Conservation (phyloP, 352 stramenopile species). For the Pythium phragmitis region DNA sequence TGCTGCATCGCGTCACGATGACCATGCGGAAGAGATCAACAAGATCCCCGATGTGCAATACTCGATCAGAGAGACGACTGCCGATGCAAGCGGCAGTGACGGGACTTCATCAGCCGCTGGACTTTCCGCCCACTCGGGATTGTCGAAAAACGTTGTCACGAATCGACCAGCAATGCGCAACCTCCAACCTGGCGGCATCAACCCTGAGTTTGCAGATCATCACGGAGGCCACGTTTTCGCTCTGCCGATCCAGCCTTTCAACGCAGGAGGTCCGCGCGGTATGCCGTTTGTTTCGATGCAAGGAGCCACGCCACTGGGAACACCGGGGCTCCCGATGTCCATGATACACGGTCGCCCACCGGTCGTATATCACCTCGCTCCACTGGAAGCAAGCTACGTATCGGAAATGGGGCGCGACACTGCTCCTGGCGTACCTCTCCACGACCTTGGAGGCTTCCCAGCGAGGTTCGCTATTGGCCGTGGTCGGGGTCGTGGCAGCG, state of each 20-base stretch:
- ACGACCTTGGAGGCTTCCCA: not conserved
- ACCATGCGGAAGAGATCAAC: conserved; percentile 1
- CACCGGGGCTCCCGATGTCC: not conserved
- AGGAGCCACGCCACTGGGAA: not conserved
- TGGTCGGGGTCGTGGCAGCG: conserved; percentile 7
- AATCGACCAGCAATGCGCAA: conserved; percentile 20
- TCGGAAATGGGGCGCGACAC: not conserved
- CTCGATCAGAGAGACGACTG: conserved; percentile 16
- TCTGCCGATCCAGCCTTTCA: conserved; percentile 13
- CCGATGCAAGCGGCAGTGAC: not conserved
- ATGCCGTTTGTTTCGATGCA: conserved; percentile 16
- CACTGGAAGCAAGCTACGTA: conserved; percentile 1
- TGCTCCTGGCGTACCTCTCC: not conserved
- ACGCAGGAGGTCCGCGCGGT: not conserved
- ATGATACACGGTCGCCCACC: conserved; percentile 1
- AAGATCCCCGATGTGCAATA: conserved; percentile 22
- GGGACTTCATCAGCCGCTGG: not conserved
- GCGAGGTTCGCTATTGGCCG: not conserved
- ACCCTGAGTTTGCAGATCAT: conserved; percentile 18
- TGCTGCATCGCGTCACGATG: not conserved
- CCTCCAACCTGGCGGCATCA: conserved; percentile 15
- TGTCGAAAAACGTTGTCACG: conserved; percentile 24
- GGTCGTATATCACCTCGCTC: conserved; percentile 15
- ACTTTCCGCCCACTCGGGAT: not conserved
- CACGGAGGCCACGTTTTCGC: conserved; percentile 8